phyloP scores from a whole-genome alignment of 441 rosid species.

The Dalechampia spathulata region DNA sequence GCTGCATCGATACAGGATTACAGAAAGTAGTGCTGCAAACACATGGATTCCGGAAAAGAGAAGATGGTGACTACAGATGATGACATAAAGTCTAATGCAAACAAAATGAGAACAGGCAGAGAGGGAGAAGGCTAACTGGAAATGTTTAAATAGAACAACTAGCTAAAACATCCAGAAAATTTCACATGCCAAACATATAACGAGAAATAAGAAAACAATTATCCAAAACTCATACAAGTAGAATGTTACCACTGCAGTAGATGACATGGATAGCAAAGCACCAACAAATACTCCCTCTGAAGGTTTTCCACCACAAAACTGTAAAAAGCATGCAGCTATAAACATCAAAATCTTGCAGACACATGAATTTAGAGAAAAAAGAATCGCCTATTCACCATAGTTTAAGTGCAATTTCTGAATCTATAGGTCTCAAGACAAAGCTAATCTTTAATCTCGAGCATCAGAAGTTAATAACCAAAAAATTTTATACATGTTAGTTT shows the following conservation, averaged over 20 bases:
- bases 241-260: conserved; percentile 84
- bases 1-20: too few species aligned
- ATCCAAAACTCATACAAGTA: conserved; percentile 1
- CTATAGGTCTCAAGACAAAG: background rate
- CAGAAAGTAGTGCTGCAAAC: background rate
- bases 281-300: conserved; percentile 93
- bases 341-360: conserved; percentile 19
- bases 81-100: background rate
- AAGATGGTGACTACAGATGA: background rate
- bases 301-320: conserved; percentile 92
- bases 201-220: background rate
- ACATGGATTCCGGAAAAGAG: background rate
- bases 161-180: background rate
- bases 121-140: background rate
- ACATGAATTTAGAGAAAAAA: background rate
- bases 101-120: background rate
- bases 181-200: conserved; percentile 2
- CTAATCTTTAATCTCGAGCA: background rate
- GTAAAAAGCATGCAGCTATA: conserved; percentile 26
- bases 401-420: background rate
- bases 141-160: background rate
- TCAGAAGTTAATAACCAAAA: background rate
- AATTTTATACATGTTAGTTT: too few species aligned
- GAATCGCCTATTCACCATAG: background rate
- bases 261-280: conserved; percentile 87